Percentiles rank a stretch among this genome's conserved stretches.
Conservation (phyloP, 768 basidiomycete genomes). For the Naganishia antarctica region DNA sequence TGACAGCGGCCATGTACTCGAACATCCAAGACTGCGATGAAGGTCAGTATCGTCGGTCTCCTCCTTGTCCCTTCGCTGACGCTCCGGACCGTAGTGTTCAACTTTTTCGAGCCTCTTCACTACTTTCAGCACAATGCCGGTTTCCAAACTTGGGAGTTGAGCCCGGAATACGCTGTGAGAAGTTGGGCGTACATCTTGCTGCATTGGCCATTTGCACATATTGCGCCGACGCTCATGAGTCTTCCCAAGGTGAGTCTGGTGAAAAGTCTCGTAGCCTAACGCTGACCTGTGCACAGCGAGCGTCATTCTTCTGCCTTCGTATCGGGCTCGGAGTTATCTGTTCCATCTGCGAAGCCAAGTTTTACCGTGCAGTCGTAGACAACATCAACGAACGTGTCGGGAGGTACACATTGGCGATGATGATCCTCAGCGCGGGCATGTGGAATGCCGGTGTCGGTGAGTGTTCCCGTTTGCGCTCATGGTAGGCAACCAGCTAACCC, state of each 20-base stretch:
- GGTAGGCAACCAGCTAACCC: neutral
- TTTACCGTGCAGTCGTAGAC: slow-evolving; percentile 75
- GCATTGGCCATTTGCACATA: slow-evolving; percentile 59
- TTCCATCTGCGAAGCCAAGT: slow-evolving; percentile 69
- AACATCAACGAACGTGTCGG: slow-evolving; percentile 83
- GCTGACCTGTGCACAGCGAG: too few relatives aligned
- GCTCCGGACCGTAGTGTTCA: slow-evolving; percentile 65
- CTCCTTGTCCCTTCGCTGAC: slow-evolving; percentile 13
- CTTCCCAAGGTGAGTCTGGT: slow-evolving; percentile 84
- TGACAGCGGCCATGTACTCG: slow-evolving; percentile 85
- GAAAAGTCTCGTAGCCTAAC: too few relatives aligned
- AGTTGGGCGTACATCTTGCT: slow-evolving; percentile 90
- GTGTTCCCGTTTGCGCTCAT: slow-evolving; percentile 32
- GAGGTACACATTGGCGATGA: slow-evolving; percentile 84
- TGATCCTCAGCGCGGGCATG: slow-evolving; percentile 84
- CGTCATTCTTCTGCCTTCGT: slow-evolving; percentile 82
- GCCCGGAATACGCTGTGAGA: slow-evolving; percentile 82
- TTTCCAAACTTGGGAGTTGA: slow-evolving; percentile 98
- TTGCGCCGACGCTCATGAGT: slow-evolving; percentile 51
- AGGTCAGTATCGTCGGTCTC: slow-evolving; percentile 56
- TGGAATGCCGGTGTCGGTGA: slow-evolving; percentile 83
- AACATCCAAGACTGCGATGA: slow-evolving; percentile 96
- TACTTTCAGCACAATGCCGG: slow-evolving; percentile 78
- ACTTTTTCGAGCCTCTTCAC: slow-evolving; percentile 98
- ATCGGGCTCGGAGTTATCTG: slow-evolving; percentile 70